phyloP scores from a whole-genome alignment of 805 yeast species.

The Spathaspora girioi region DNA sequence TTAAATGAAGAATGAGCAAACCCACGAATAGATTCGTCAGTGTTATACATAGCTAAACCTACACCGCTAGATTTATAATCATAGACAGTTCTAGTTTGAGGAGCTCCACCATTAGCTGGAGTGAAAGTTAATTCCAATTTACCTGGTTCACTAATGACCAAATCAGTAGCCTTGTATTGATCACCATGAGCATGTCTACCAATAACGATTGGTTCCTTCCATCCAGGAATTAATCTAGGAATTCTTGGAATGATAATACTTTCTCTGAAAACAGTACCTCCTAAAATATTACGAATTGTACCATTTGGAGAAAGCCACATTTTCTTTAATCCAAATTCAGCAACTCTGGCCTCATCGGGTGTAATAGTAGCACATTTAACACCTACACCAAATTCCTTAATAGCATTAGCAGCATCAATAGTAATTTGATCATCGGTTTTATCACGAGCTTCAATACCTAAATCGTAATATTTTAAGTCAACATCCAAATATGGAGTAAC shows the following conservation, averaged over 20 bases:
- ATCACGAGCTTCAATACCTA: conserved; percentile 67
- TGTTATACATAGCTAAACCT: conserved; percentile 79
- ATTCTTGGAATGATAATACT: conserved; percentile 76
- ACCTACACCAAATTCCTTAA: conserved; percentile 72
- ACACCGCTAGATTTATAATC: conserved; percentile 69
- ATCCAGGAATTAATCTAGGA: conserved; percentile 72
- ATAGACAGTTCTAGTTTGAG: conserved; percentile 50
- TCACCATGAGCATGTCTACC: conserved; percentile 88
- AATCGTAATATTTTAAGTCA: conserved; percentile 73
- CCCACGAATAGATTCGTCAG: conserved; percentile 71
- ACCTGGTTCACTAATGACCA: conserved; percentile 65
- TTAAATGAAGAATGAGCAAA: conserved; percentile 80
- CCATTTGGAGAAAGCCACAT: conserved; percentile 90
- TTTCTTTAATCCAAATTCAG: conserved; percentile 67
- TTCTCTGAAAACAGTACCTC: conserved; percentile 83
- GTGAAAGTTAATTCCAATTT: conserved; percentile 61
- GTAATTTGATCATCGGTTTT: conserved; percentile 70
- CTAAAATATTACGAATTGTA: conserved; percentile 74
- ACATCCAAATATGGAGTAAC: conserved; percentile 68
- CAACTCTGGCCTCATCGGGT: conserved; percentile 77
- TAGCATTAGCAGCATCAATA: conserved; percentile 75
- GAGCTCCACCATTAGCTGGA: conserved; percentile 55
- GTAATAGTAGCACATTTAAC: conserved; percentile 84
- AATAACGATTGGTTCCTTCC: conserved; percentile 80
- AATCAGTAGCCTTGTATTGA: conserved; percentile 78